Conservation (phyloP, 768 basidiomycete genomes). For the Trametes elegans region DNA sequence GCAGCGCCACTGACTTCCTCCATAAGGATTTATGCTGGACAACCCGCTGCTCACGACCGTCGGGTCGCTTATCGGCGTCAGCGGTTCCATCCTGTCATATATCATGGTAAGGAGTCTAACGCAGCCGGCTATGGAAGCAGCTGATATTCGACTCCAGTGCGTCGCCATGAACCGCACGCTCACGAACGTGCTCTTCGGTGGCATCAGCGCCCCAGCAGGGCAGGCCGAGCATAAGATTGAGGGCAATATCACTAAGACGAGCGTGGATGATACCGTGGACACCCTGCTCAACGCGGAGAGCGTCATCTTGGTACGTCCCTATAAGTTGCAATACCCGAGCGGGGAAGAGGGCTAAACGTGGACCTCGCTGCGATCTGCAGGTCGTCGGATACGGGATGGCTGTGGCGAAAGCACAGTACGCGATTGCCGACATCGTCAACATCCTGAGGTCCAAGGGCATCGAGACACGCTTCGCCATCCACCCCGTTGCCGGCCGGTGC, state of each 20-base stretch:
- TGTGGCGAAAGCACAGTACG: conserved; percentile 85
- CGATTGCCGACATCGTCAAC: conserved; percentile 68
- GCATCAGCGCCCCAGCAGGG: conserved; percentile 58
- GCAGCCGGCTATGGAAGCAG: neutral
- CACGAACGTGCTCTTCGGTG: conserved; percentile 85
- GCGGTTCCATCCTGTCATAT: conserved; percentile 87
- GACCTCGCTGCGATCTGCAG: conserved; percentile 33
- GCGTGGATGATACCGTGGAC: conserved; percentile 79
- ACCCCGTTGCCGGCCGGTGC: conserved; percentile 74
- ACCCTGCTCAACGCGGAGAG: conserved; percentile 75
- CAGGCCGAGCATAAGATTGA: conserved; percentile 72
- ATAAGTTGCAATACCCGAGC: too few relatives aligned
- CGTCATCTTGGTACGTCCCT: conserved; percentile 63
- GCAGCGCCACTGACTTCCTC: neutral
- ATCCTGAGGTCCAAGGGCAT: conserved; percentile 71
- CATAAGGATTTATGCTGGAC: conserved; percentile 79
- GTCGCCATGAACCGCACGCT: conserved; percentile 90
- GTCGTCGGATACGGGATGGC: conserved; percentile 91
- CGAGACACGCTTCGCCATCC: conserved; percentile 83
- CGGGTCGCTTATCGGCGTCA: conserved; percentile 86
- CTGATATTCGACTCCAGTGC: conserved; percentile 50
- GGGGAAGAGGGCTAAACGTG: too few relatives aligned
- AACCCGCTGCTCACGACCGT: conserved; percentile 82
- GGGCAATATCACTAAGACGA: conserved; percentile 75
- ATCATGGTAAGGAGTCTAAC: conserved; percentile 68